Base-by-base conservation (phyloP, 192 early-diverging fungal genomes). In the Kickxella alabastrina region DNA sequence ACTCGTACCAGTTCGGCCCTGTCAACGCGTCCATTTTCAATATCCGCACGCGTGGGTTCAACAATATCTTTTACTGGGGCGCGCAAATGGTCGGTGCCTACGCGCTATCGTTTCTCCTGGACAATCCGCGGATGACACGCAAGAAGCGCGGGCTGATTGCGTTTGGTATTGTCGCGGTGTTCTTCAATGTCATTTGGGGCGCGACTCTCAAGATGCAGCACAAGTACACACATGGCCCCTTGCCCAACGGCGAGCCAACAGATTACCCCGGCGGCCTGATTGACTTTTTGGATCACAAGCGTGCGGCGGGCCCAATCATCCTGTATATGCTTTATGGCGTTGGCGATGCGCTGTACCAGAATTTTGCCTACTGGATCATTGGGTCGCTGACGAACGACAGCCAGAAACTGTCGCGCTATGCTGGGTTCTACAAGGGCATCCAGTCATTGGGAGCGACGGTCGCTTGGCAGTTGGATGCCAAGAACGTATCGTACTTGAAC, bases 361-460 rank as follows among this genome's bases (percentile, higher is more conserved):
- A 79, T 54, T 83, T 79, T 32, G 70, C 77, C 1, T 92, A 94
- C 83, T 94, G 89, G 89, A 55, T 94, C 23, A 84, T 94, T 61
- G 92, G 90, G 14, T 81, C 90, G 34, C 70, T 91, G 60, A 84
- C 88, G 9, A 92, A 92, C 68, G 86, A 94, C 67, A 79, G 81
- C 53, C 81, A 82, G 51, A 72, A 79, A 52, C 68, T 84, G 43
- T 79, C 88, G 17, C 81, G 86, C 40, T 91, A 85, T 53, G 80
- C 82, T 42, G 92, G 90, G 3, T 92, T 87, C 79, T 94, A 94
- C 85, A 94, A 94, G 82, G 87, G 85, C 45, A 85, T 91, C 47
- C 92, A 93, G 80, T 87, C 84, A 52, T 79, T 83, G 46, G 86
- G 81, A n/a, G 80, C 68, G 42, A 88, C 85, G 45, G 78, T 90